These are phyloP conservation scores for Litsea cubeba DNA, from an alignment of 164 flowering plant species.

Conservation along the genomic window DNA sequence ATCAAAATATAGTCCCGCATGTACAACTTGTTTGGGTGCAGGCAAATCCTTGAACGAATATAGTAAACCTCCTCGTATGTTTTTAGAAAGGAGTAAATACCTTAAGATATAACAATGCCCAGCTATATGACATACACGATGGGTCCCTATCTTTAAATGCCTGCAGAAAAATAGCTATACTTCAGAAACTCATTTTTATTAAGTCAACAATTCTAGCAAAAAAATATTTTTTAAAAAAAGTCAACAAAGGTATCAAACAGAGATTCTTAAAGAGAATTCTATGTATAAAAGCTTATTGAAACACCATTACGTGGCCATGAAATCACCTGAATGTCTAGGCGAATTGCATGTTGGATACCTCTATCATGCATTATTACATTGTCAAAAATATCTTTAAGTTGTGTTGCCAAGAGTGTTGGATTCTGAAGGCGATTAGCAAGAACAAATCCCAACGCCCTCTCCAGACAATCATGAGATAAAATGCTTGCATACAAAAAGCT, in stretches of 20 bases:
- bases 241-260: not conserved
- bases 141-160: slow-evolving; percentile 92
- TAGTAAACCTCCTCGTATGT: not conserved
- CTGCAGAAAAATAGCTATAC: slow-evolving; percentile 27
- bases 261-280: not conserved
- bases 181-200: not conserved
- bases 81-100: slow-evolving; percentile 24
- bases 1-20: not conserved
- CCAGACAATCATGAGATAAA: slow-evolving; percentile 70
- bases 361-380: slow-evolving; percentile 59
- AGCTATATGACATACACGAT: slow-evolving; percentile 72
- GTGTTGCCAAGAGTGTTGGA: slow-evolving; percentile 69
- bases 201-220: too few relatives aligned
- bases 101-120: slow-evolving; percentile 71
- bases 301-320: slow-evolving; percentile 7
- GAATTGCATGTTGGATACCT: slow-evolving; percentile 63
- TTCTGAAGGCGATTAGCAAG: slow-evolving; percentile 80
- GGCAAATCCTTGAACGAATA: not conserved
- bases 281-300: not conserved
- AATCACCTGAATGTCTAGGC: slow-evolving; percentile 72
- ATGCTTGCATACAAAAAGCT: slow-evolving; percentile 85
- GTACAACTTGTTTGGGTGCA: not conserved
- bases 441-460: slow-evolving; percentile 74
- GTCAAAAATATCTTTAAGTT: slow-evolving; percentile 64
- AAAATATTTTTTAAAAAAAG: too few relatives aligned